Evolutionary conservation across 2,329 filamentous ascomycete species (phyloP).

Genomic region (Cordyceps farinosa): DNA sequence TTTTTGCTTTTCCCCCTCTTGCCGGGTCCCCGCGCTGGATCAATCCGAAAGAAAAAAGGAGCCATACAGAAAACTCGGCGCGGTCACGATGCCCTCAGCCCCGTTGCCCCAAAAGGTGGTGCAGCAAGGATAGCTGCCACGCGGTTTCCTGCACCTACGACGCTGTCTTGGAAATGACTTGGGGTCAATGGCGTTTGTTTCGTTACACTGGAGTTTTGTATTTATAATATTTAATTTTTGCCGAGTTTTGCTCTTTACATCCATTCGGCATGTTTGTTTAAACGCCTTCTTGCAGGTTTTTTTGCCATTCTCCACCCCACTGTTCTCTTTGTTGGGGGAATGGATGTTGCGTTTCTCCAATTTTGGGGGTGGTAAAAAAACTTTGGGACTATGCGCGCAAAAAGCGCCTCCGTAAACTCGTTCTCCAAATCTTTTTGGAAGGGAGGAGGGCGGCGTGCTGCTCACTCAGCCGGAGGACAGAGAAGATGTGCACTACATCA

Average conservation of each 20-base stretch:
- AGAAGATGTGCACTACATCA: background rate
- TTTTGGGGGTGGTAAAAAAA: background rate
- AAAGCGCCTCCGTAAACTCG: background rate
- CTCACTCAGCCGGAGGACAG: no score
- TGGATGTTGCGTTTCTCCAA: background rate
- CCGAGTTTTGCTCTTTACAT: no score
- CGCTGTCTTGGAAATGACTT: no score
- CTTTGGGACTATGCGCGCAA: background rate
- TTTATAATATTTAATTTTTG: no score
- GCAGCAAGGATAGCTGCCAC: background rate
- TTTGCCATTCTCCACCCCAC: background rate
- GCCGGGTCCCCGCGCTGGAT: no score
- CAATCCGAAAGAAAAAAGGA: background rate
- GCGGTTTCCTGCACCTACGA: background rate
- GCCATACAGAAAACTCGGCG: constrained; percentile 17
- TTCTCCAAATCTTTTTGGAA: background rate
- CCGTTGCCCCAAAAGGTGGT: background rate
- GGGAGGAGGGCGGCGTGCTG: no score
- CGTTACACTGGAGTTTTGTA: no score
- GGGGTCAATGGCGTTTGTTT: background rate
- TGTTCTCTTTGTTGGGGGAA: background rate
- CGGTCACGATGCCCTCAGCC: constrained; percentile 18
- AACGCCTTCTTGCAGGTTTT: background rate
- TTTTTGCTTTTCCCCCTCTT: background rate
- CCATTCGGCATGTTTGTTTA: background rate